Percentiles rank a stretch among this genome's conserved stretches.
Conservation (phyloP, 306 rosid species). For the Vigna hirtella region DNA sequence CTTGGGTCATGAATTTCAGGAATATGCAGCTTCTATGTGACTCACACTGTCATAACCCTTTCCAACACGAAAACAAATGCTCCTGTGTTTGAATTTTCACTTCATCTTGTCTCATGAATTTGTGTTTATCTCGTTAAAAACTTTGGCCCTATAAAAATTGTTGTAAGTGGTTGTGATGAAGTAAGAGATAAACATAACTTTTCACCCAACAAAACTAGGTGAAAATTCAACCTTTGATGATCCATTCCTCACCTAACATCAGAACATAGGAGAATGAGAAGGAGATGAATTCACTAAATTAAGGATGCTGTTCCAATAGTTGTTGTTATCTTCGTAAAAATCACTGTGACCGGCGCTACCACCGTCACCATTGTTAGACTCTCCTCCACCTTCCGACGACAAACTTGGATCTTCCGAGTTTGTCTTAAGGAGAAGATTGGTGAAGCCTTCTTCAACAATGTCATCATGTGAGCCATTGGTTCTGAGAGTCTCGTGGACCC, state of each 20-base stretch:
- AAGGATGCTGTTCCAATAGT: slow-evolving; percentile 93
- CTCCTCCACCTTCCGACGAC: slow-evolving; percentile 73
- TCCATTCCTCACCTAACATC: not conserved
- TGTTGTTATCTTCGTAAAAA: slow-evolving; percentile 84
- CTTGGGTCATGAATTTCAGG: slow-evolving; percentile 24
- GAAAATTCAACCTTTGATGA: not conserved
- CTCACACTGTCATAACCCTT: not conserved
- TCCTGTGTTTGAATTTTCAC: not conserved
- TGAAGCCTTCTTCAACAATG: slow-evolving; percentile 83
- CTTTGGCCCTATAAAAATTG: not conserved
- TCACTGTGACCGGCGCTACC: slow-evolving; percentile 40
- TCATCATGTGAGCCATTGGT: slow-evolving; percentile 35
- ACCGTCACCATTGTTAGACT: slow-evolving; percentile 54
- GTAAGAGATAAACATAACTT: slow-evolving; percentile 3
- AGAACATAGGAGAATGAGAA: slow-evolving; percentile 82
- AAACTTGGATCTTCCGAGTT: slow-evolving; percentile 67
- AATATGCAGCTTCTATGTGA: slow-evolving; percentile 27
- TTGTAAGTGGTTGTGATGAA: not conserved
- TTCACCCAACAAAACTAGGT: not conserved
- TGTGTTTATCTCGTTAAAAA: not conserved
- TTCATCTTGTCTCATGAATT: not conserved
- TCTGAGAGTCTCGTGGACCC: slow-evolving; percentile 57
- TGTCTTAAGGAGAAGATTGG: slow-evolving; percentile 78
- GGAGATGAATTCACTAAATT: slow-evolving; percentile 94
- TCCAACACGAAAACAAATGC: not conserved